phyloP scores from a whole-genome alignment of 1,284 basidiomycete genomes.

The Ustilago cynodontis region DNA sequence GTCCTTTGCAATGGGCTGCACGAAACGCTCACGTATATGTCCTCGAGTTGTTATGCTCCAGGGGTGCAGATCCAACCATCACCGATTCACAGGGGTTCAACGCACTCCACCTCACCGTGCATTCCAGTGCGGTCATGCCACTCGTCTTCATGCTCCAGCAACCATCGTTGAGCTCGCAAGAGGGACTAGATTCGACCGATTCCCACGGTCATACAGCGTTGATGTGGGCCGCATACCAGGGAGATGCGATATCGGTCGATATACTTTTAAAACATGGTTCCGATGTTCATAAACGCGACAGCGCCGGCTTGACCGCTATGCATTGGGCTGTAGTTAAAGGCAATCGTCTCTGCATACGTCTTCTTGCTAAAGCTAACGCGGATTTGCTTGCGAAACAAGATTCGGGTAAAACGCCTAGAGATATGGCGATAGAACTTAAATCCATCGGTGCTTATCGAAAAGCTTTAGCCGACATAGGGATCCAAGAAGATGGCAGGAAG shows the following conservation, averaged over 20 bases:
- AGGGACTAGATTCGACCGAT: slow-evolving; percentile 73
- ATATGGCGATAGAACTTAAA: slow-evolving; percentile 90
- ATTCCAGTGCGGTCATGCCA: slow-evolving; percentile 93
- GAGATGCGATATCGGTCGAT: slow-evolving; percentile 94
- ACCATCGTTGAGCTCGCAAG: slow-evolving; percentile 74
- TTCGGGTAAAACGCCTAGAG: slow-evolving; percentile 87
- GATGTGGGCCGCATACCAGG: slow-evolving; percentile 99
- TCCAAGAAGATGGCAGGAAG: slow-evolving; percentile 73
- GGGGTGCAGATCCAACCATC: slow-evolving; percentile 92
- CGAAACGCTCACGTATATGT: slow-evolving; percentile 93
- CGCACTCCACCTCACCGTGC: slow-evolving; percentile 91
- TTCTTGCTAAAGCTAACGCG: slow-evolving; percentile 85
- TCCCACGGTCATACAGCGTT: slow-evolving; percentile 92
- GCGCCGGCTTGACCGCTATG: slow-evolving; percentile 85
- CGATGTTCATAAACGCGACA: slow-evolving; percentile 80
- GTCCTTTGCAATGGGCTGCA: slow-evolving; percentile 97
- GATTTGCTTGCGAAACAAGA: slow-evolving; percentile 85
- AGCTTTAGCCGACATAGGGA: slow-evolving; percentile 82
- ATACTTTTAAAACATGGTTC: slow-evolving; percentile 89
- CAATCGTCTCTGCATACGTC: slow-evolving; percentile 84
- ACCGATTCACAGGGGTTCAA: slow-evolving; percentile 96
- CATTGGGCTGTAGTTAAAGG: slow-evolving; percentile 99
- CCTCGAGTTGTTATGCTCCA: slow-evolving; percentile 86
- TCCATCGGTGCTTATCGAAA: slow-evolving; percentile 86
- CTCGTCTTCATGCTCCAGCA: slow-evolving; percentile 85